Evolutionary conservation across 2,329 filamentous ascomycete species (phyloP), one percentile per base, ranked within the genome.

Genomic region (Bertia moriformis): DNA sequence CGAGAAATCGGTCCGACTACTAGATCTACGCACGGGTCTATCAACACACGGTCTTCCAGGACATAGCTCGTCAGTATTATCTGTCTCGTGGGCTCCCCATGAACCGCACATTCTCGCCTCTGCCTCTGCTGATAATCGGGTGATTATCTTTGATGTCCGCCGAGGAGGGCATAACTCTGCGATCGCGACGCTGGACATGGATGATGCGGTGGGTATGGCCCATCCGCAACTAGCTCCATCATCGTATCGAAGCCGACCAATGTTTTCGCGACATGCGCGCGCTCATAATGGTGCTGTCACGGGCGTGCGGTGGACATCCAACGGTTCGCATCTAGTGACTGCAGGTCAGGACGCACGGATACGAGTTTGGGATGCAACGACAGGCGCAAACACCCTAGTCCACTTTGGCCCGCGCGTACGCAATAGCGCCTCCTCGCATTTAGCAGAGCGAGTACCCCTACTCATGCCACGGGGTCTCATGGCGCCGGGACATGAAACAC

Each of bases 61-160:
- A 1, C 63, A 66, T 44, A 59, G 51, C 39, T 58, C 56, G 0
- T 53, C 60, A 1, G 60, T 67, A 0, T 50, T 66, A 7, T 63
- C 61, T 1, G 57, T 67, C 0, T 62, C 66, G 4, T 80, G 75
- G 75, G 73, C 73, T 41, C 73, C 75, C 2, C 63, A 66, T 19
- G 56, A 65, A 14, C 69, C 73, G 18, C 62, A 78, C 48, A 58
- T 78, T 4, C 60, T 80, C 13, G 71, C 71, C 3, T 76, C 71
- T 19, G 71, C 68, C 2, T 73, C 69, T 2, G 63, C 65, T 2
- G 74, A 79, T 46, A 73, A 74, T 14, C 66, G 65, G 7, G 67
- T 74, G 1, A 65, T 76, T 14, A 60, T 78, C 36, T 79, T 75
- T 61, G 75, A 80, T 48, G 64, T 79, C 24, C 65, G 75, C 7